Base-by-base conservation (phyloP, 768 basidiomycete genomes). In the Auriscalpium vulgare region DNA sequence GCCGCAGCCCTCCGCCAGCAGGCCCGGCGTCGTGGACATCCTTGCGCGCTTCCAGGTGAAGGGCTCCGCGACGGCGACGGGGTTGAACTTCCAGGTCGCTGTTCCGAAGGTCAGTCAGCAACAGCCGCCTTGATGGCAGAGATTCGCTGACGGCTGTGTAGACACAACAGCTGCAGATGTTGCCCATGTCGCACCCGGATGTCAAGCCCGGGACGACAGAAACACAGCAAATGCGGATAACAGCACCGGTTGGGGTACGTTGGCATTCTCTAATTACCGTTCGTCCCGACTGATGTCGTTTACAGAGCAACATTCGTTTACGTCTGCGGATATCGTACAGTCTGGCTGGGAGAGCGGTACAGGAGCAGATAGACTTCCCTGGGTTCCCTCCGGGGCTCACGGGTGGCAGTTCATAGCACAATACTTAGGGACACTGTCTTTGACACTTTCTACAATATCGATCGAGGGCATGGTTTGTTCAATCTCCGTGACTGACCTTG, bases 161-260 rank as follows among this genome's bases (percentile, higher is more conserved):
- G 92, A 90, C 94, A 0, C 95, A 97, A 72, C 94, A 97, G 68
- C 70, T 99, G 55, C 95, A 97, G 69, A 99, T 99, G 95, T 77
- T 93, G 56, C 92, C 95, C 7, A 97, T 98, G 88, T 93, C 93
- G 6, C 93, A 86, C 69, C 77, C 86, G 10, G 86, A 82, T 52
- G 78, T 99, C 45, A 73, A 71, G 37, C 85, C 91, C 0, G 91
- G 93, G 1, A 73, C 83, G 9, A 80, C 82, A 14, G 95, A 98
- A 69, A 95, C 94, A 10, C 97, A 98, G 67, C 92, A 95, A 67
- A 88, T 99, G 89, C 82, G 93, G 10, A 84, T 99, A 40, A 77
- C 90, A 34, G 91, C 93, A 10, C 93, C 92, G 3, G 78, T 79
- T 8, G 94, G 94, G 37, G 94, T 95, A 65, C 70, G 91, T 80